These are phyloP conservation scores for Euphorbia corollata DNA, from an alignment of 441 rosid species.

Conservation along the genomic window DNA sequence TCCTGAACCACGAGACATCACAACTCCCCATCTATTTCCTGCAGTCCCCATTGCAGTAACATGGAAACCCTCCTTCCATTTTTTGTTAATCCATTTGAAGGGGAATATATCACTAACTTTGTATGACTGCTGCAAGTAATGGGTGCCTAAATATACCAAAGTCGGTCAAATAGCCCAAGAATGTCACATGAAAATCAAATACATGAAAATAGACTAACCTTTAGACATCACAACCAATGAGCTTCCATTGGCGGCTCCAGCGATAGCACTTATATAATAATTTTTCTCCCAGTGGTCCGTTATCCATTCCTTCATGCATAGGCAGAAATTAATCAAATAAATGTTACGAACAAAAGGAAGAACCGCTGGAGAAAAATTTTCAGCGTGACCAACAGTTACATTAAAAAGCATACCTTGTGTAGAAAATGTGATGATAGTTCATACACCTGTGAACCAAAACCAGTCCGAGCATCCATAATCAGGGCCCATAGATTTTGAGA, in stretches of 20 bases:
- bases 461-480: slow-evolving; percentile 93
- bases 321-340: neutral
- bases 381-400: neutral
- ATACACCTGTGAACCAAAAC: slow-evolving; percentile 65
- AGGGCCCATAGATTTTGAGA: slow-evolving; percentile 80
- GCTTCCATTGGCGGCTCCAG: slow-evolving; percentile 73
- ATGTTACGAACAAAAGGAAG: slow-evolving; percentile 1
- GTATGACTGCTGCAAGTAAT: slow-evolving; percentile 83
- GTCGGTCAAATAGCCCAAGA: slow-evolving; percentile 32
- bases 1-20: slow-evolving; percentile 91
- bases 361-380: neutral
- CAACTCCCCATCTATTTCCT: slow-evolving; percentile 88
- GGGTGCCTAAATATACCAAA: slow-evolving; percentile 48
- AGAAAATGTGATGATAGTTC: slow-evolving; percentile 65
- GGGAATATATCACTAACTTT: slow-evolving; percentile 96
- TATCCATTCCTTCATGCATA: slow-evolving; percentile 65
- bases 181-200: slow-evolving; percentile 20
- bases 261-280: slow-evolving; percentile 76
- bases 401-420: slow-evolving; percentile 57
- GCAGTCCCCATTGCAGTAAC: slow-evolving; percentile 94
- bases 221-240: slow-evolving; percentile 89
- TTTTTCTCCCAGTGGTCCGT: slow-evolving; percentile 94
- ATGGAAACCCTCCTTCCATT: slow-evolving; percentile 85
- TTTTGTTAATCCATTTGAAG: slow-evolving; percentile 91
- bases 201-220: slow-evolving; percentile 30